Base-by-base conservation (phyloP, 345 rosid species). In the Syzygium jambos region DNA sequence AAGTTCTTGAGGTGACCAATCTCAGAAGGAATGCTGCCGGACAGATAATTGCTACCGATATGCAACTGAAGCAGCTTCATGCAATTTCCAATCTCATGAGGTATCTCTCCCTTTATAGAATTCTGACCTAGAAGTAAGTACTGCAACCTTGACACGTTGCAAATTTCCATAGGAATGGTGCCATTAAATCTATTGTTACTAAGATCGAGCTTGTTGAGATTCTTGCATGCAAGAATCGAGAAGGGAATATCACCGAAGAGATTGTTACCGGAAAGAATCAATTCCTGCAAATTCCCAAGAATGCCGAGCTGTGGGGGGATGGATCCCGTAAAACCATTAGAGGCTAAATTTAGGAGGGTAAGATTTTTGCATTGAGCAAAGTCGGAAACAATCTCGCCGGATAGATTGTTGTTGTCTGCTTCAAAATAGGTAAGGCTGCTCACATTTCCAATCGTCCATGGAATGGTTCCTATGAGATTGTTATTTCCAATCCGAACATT, bases 361-460 rank as follows among this genome's bases (percentile, higher is more conserved):
- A 98, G 95, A 85, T 98, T 98, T 65, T 95, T 88, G 93, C 99
- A 98, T 73, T 55, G 92, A 57, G 98, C 90, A 89, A 98, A 94
- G 89, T 93, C 99, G 0, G 95, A 83, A 82, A 93, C 94, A 89
- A 98, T 90, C 88, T 93, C 94, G 88, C 99, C 98, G 22, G 99
- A 96, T 49, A 97, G 93, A 89, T 91, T 90, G 93, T 97, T 97
- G 61, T 94, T 93, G 89, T 95, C 92, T 7, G 97, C 99, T 92
- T 97, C 99, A 87, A 97, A 97, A 88, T 96, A 97, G 1, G 99
- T 92, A 86, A 97, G 98, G 91, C 98, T 93, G 84, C 91, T 95
- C n/a, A 92, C 93, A 86, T 97, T 96, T 43, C 97, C 99, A 17
- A 97, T 93, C 15, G 94, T 86, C 90, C 87, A 93, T 7, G 99